A percentile compares a stretch with the other conserved stretches of the same genome.
phyloP scores from a whole-genome alignment of 1,284 basidiomycete species.

The Trichosporon sp. region DNA sequence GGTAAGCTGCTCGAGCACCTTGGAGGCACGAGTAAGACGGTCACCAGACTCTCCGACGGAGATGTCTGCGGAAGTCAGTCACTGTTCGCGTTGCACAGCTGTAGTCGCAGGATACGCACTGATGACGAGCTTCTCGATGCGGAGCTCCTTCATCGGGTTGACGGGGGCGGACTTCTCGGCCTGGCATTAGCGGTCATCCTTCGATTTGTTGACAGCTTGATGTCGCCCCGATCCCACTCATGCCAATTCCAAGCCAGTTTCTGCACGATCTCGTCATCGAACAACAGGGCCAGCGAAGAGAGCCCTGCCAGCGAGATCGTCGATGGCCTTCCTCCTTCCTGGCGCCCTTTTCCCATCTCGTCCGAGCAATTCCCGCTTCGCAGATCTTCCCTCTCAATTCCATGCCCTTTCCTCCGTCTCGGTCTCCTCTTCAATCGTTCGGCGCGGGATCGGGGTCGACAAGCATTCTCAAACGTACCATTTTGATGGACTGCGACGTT shows the following conservation, averaged over 20 bases:
- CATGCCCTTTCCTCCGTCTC: background rate
- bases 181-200: slow-evolving; percentile 51
- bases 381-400: background rate
- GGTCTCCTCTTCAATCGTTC: background rate
- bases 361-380: background rate
- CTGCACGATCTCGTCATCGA: background rate
- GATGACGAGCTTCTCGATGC: slow-evolving; percentile 99
- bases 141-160: slow-evolving; percentile 93
- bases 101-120: slow-evolving; percentile 60
- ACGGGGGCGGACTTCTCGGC: slow-evolving; percentile 84
- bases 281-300: background rate
- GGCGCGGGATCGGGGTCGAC: background rate
- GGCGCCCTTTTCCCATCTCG: background rate
- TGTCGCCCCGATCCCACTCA: background rate
- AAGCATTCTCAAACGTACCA: slow-evolving; percentile 5
- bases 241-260: background rate
- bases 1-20: slow-evolving; percentile 98
- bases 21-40: slow-evolving; percentile 96
- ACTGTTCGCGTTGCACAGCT: no score
- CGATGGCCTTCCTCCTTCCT: background rate
- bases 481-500: slow-evolving; percentile 7
- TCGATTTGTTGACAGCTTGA: background rate
- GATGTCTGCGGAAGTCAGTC: slow-evolving; percentile 65
- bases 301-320: background rate
- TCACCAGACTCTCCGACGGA: slow-evolving; percentile 99